Conservation (phyloP, 169 alveolate genomes). For the Plasmodium gonderi region DNA sequence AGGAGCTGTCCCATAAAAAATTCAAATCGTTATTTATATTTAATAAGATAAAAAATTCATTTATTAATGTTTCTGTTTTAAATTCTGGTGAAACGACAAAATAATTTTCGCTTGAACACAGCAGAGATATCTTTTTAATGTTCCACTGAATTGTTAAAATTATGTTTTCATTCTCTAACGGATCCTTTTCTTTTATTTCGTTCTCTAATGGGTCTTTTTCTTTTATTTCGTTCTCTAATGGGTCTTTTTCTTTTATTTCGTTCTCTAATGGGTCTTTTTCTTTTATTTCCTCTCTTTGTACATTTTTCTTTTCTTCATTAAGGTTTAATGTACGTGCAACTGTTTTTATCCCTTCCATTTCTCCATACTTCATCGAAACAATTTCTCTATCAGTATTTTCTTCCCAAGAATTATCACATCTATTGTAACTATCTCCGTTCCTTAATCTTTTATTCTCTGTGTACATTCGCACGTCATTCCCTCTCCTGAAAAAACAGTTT, state of each 20-base stretch:
- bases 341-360: not conserved
- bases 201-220: too few relatives aligned
- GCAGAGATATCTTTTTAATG: conserved; percentile 31
- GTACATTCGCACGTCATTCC: too few relatives aligned
- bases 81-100: conserved; percentile 69
- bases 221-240: too few relatives aligned
- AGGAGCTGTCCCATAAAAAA: not conserved
- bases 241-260: not conserved
- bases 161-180: not conserved
- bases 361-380: too few relatives aligned
- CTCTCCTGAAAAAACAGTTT: too few relatives aligned
- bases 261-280: too few relatives aligned
- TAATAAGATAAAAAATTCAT: conserved; percentile 41
- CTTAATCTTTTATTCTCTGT: too few relatives aligned
- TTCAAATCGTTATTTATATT: conserved; percentile 11
- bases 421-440: too few relatives aligned
- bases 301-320: not conserved
- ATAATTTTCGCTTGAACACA: conserved; percentile 25
- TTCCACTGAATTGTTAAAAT: conserved; percentile 61
- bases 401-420: too few relatives aligned
- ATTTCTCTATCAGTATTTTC: too few relatives aligned
- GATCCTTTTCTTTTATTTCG: not conserved
- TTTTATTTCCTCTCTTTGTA: not conserved
- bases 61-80: conserved; percentile 32
- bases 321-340: not conserved